These are phyloP conservation scores for Exophiala sp. DNA, from an alignment of 2,329 filamentous ascomycete species.

Conservation along the genomic window DNA sequence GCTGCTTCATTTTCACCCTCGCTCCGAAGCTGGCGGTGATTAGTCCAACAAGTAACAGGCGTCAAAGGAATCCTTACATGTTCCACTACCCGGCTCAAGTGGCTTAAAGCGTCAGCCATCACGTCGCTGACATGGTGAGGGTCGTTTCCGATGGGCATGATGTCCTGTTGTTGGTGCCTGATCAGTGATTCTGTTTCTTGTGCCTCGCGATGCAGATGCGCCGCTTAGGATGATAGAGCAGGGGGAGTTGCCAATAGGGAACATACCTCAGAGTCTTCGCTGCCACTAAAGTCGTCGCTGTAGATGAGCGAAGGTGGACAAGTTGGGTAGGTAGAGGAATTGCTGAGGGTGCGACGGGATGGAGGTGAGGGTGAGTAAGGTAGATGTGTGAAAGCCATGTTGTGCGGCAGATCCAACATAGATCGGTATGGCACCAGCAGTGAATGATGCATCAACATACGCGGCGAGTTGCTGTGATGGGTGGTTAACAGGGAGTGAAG, in stretches of 20 bases:
- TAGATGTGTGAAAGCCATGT: conserved; percentile 16
- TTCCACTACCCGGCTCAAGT: conserved; percentile 27
- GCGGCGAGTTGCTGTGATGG: neutral
- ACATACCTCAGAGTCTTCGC: conserved; percentile 23
- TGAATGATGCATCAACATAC: conserved; percentile 1
- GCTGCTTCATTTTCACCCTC: conserved; percentile 32
- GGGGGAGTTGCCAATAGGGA: neutral
- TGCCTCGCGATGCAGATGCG: neutral
- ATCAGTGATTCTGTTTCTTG: conserved; percentile 7
- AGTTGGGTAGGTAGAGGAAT: conserved; percentile 13
- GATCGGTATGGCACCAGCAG: conserved; percentile 14
- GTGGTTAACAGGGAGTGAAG: neutral
- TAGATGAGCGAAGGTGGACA: conserved; percentile 25
- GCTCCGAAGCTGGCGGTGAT: conserved; percentile 32
- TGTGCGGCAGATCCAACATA: neutral
- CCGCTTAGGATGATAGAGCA: neutral
- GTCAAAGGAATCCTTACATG: conserved; percentile 25
- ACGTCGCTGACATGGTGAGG: conserved; percentile 26
- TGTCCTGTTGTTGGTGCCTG: conserved; percentile 24
- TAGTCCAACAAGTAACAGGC: conserved; percentile 15
- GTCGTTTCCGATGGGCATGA: conserved; percentile 24
- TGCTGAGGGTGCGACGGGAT: conserved; percentile 14
- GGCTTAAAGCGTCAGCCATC: conserved; percentile 24
- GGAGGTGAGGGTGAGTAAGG: conserved; percentile 14
- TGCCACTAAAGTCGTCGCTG: conserved; percentile 23